A percentile compares a stretch with the other conserved stretches of the same genome.
phyloP scores from a whole-genome alignment of 139 green algal species.

The Asterochloris sp. region DNA sequence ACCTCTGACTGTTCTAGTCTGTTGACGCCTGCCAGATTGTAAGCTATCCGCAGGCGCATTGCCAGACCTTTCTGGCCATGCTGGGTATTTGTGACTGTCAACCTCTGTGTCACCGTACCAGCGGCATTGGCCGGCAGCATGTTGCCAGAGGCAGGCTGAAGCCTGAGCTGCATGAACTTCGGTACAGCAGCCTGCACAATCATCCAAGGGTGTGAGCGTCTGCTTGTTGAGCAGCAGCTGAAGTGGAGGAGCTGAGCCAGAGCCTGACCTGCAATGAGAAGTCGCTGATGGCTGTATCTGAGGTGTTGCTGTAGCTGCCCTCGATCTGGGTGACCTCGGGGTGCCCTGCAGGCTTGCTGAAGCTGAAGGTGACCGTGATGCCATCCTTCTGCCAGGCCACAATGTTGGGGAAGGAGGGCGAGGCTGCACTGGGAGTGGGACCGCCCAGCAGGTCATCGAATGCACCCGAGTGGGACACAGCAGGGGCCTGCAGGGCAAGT shows the following conservation, averaged over 20 bases:
- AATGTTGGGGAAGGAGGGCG: slow-evolving; percentile 32
- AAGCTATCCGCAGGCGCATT: slow-evolving; percentile 78
- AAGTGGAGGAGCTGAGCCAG: background rate
- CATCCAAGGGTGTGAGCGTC: background rate
- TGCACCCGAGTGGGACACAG: slow-evolving; percentile 1
- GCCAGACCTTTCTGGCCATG: slow-evolving; percentile 74
- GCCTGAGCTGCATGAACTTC: slow-evolving; percentile 81
- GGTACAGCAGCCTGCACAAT: slow-evolving; percentile 81
- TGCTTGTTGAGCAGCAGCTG: background rate
- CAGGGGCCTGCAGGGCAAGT: background rate
- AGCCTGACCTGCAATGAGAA: slow-evolving; percentile 81
- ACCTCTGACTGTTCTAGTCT: slow-evolving; percentile 29
- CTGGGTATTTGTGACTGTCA: slow-evolving; percentile 82
- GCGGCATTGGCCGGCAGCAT: slow-evolving; percentile 35
- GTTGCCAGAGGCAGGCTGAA: slow-evolving; percentile 69
- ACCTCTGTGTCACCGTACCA: slow-evolving; percentile 54
- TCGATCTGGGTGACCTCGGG: slow-evolving; percentile 54
- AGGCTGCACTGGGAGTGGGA: background rate
- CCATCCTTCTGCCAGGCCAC: slow-evolving; percentile 61
- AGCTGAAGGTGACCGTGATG: slow-evolving; percentile 57
- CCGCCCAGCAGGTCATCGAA: slow-evolving; percentile 34
- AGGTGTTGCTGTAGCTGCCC: slow-evolving; percentile 67
- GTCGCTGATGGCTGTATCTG: slow-evolving; percentile 46
- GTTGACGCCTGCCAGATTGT: slow-evolving; percentile 21
- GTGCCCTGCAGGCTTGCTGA: slow-evolving; percentile 40